phyloP scores from a whole-genome alignment of 2,329 filamentous ascomycete genomes.

The Pyrenochaeta sp. region DNA sequence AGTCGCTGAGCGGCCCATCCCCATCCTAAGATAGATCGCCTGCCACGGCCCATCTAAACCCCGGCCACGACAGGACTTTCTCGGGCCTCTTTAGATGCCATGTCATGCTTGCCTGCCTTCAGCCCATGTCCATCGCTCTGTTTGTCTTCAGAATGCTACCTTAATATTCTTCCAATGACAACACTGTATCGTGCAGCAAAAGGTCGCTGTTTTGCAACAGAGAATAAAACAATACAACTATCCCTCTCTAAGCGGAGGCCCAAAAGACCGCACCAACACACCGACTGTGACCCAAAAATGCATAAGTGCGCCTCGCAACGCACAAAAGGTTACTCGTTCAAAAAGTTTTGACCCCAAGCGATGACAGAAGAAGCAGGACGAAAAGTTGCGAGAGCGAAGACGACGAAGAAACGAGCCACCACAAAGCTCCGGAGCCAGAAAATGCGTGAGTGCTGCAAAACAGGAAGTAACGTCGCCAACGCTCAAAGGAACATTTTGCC shows the following conservation, averaged over 20 bases:
- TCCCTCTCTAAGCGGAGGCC: slow-evolving; percentile 2
- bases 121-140: background rate
- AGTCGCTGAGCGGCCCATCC: slow-evolving; percentile 8
- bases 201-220: background rate
- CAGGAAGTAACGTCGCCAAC: slow-evolving; percentile 3
- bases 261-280: background rate
- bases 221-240: slow-evolving; percentile 13
- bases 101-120: background rate
- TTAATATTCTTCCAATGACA: background rate
- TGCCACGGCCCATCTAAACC: background rate
- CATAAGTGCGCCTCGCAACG: background rate
- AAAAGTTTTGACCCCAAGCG: background rate
- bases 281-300: background rate
- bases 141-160: too few relatives aligned
- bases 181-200: background rate
- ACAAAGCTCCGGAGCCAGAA: slow-evolving; percentile 1
- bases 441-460: slow-evolving; percentile 10
- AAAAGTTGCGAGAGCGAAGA: slow-evolving; percentile 6
- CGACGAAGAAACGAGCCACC: slow-evolving; percentile 1
- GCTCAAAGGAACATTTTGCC: slow-evolving; percentile 6
- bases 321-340: background rate
- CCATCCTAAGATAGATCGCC: background rate
- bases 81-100: too few relatives aligned
- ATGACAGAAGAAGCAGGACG: background rate
- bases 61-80: too few relatives aligned